phyloP scores from a whole-genome alignment of 768 basidiomycete genomes.

The Leucocoprinus leucothites region DNA sequence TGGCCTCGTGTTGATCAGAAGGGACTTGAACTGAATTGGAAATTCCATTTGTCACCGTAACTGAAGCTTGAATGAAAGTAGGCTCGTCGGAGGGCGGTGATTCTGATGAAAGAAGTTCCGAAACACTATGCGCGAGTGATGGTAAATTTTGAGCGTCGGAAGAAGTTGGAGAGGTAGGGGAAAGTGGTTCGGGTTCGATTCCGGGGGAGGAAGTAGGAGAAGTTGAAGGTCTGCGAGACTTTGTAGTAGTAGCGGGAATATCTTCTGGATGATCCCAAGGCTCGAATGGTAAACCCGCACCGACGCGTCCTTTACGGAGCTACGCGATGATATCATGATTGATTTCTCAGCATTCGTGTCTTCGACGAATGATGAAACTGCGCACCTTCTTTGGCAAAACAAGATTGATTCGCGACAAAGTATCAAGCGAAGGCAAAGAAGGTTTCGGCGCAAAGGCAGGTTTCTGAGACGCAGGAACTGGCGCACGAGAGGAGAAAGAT shows the following conservation, averaged over 20 bases:
- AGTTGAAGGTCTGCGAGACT: not conserved
- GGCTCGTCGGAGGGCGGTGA: too few relatives aligned
- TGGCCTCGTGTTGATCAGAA: too few relatives aligned
- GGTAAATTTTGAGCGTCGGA: not conserved
- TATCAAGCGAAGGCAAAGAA: conserved; percentile 48
- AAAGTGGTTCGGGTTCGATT: not conserved
- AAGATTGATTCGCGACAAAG: conserved; percentile 47
- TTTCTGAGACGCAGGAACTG: conserved; percentile 37
- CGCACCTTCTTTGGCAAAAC: conserved; percentile 44
- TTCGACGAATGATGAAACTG: conserved; percentile 8
- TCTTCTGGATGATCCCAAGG: conserved; percentile 45
- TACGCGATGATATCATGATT: too few relatives aligned
- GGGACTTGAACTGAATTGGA: too few relatives aligned
- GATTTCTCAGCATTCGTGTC: too few relatives aligned
- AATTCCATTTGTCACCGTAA: too few relatives aligned
- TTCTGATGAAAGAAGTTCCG: too few relatives aligned
- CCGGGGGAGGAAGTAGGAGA: not conserved
- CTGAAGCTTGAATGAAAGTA: too few relatives aligned
- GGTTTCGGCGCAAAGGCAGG: conserved; percentile 48
- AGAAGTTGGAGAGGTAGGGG: not conserved
- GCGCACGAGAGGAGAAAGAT: not conserved
- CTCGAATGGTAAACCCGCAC: conserved; percentile 49
- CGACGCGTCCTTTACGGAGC: conserved; percentile 51
- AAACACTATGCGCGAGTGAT: not conserved
- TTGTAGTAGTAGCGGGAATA: not conserved